A percentile compares a stretch with the other conserved stretches of the same genome.
Evolutionary conservation across 345 rosid species (phyloP).

Genomic region (Capsella bursapastoris): DNA sequence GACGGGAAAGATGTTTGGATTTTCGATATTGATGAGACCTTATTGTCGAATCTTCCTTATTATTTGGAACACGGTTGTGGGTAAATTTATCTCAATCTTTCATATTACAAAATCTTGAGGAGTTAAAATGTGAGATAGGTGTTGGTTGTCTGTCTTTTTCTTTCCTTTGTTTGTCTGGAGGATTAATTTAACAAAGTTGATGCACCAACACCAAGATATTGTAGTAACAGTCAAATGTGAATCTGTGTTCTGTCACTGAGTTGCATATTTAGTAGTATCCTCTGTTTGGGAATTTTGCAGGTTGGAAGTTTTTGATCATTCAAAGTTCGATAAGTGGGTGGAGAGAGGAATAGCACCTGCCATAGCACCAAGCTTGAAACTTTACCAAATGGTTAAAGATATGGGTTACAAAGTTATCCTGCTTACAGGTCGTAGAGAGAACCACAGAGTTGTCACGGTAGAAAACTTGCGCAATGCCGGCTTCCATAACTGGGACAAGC

Average conservation of each 20-base stretch:
- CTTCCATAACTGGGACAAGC: constrained; percentile 77
- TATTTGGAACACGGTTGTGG: constrained; percentile 76
- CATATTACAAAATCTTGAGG: neutral
- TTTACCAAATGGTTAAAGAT: constrained; percentile 62
- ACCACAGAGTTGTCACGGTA: constrained; percentile 58
- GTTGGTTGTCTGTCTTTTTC: constrained; percentile 3
- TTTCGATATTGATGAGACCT: constrained; percentile 89
- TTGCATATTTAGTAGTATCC: neutral
- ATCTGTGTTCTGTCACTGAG: constrained; percentile 6
- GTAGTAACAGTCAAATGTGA: neutral
- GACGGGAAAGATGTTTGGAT: constrained; percentile 77
- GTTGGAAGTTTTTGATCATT: constrained; percentile 65
- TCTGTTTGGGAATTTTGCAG: constrained; percentile 52
- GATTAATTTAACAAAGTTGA: too few species aligned
- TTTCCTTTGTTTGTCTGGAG: constrained; percentile 9
- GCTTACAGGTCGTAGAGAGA: constrained; percentile 81
- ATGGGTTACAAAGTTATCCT: constrained; percentile 75
- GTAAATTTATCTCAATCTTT: constrained; percentile 45
- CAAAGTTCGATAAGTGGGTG: constrained; percentile 80
- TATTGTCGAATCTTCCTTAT: constrained; percentile 87
- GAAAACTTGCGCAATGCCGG: constrained; percentile 71
- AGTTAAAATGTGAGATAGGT: neutral
- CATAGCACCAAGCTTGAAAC: constrained; percentile 69
- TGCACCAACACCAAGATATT: too few species aligned
- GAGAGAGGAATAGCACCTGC: constrained; percentile 73